Evolutionary conservation across 352 stramenopile species (phyloP).

Genomic region (Achlya hypogyna): DNA sequence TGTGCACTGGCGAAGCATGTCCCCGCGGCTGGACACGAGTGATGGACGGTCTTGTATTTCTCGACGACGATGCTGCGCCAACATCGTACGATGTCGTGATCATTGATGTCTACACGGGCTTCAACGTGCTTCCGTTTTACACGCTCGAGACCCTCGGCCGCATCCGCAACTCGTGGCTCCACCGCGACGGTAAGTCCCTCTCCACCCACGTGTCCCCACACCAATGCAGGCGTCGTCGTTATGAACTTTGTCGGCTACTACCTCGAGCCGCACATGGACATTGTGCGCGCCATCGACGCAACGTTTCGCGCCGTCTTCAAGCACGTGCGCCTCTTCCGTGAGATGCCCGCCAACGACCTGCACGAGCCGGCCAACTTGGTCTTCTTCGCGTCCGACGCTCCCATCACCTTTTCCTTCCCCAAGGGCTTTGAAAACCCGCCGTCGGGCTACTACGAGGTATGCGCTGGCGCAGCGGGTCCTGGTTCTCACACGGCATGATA

Average conservation of each 20-base stretch:
- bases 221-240: constrained; percentile 39
- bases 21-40: constrained; percentile 44
- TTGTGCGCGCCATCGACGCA: constrained; percentile 57
- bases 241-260: constrained; percentile 74
- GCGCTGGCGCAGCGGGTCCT: constrained; percentile 1
- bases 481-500: background rate
- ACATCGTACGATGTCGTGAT: constrained; percentile 47
- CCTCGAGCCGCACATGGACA: constrained; percentile 35
- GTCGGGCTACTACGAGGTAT: constrained; percentile 47
- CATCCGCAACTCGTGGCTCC: constrained; percentile 1
- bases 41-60: constrained; percentile 47
- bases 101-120: constrained; percentile 53
- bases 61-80: constrained; percentile 30
- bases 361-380: constrained; percentile 51
- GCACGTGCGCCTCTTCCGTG: constrained; percentile 39
- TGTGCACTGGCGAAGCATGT: constrained; percentile 34
- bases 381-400: constrained; percentile 63
- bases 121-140: constrained; percentile 16
- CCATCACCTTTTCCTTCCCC: constrained; percentile 54
- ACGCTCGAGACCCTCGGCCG: background rate
- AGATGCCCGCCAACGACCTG: constrained; percentile 37
- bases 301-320: constrained; percentile 58
- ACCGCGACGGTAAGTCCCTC: background rate
- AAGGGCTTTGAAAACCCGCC: constrained; percentile 38
- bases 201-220: background rate